Base-by-base conservation (phyloP, 169 alveolate genomes). In the Plasmodium reichenowi region DNA sequence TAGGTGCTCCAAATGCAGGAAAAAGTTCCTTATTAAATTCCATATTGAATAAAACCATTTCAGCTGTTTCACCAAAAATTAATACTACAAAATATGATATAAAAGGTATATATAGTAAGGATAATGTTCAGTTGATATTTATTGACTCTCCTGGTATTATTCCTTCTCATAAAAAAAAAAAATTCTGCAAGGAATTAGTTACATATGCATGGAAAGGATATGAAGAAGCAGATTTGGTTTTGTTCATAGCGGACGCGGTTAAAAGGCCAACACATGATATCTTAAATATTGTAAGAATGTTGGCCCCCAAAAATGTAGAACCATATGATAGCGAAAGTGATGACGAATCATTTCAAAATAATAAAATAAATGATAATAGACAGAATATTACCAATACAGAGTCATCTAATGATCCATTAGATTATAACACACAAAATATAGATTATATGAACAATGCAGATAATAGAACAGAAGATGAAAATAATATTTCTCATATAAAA, bases 21-120 rank as follows among this genome's bases (percentile, higher is more conserved):
- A 95, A 95, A 80, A 95, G 97, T 74, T 95, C 98, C 29, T 74
- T 95, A 47, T 90, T 95, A 89, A 95, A 95, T 72, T 89, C 97
- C 7, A 86, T 95, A 22, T 83, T 94, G n/a, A 92, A 88, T 43
- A 74, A 93, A 52, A 88, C 96, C 17, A 88, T 95, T 74, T 88
- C 97, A 17, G 96, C 98, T 10, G 97, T 95, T 26, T 95, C 98
- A 22, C 97, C 97, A 48, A 95, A 95, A 88, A 97, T 95, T 70
- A 95, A 95, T 87, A 95, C 98, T 47, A 95, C 98, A 24, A 85
- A 96, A 94, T 88, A 92, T 73, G 92, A 89, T 70, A 93, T 94
- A 59, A 93, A 70, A 75, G 96, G 96, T 6, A 87, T 95, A 38
- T 74, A 95, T 56, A 95, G 93, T 32, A 88, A 62, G 22, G 96